phyloP scores from a whole-genome alignment of 805 yeast genomes.

The Cephaloascus albidus region DNA sequence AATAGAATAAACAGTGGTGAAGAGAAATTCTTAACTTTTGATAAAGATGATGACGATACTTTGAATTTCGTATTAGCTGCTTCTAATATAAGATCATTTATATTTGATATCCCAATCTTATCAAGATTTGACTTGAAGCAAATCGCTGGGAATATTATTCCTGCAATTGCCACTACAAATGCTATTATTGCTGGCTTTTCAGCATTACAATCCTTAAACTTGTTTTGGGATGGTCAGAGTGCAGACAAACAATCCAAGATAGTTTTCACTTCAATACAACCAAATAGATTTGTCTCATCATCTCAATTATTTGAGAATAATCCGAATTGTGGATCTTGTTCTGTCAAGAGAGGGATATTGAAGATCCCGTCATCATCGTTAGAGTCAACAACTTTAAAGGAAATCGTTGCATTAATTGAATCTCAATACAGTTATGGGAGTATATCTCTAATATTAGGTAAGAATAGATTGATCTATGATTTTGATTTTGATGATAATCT shows the following conservation, averaged over 20 bases:
- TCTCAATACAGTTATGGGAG: slow-evolving; percentile 44
- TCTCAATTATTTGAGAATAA: slow-evolving; percentile 57
- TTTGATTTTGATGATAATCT: slow-evolving; percentile 80
- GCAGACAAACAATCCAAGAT: slow-evolving; percentile 23
- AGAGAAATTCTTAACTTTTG: slow-evolving; percentile 52
- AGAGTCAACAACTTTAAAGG: slow-evolving; percentile 21
- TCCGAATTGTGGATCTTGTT: slow-evolving; percentile 61
- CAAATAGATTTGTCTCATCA: slow-evolving; percentile 57
- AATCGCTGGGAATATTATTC: slow-evolving; percentile 96
- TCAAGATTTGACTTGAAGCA: slow-evolving; percentile 84
- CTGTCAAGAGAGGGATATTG: slow-evolving; percentile 43
- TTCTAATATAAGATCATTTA: slow-evolving; percentile 63
- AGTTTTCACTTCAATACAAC: slow-evolving; percentile 43
- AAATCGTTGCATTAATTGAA: slow-evolving; percentile 42
- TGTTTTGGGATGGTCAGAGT: slow-evolving; percentile 17
- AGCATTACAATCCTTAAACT: slow-evolving; percentile 59
- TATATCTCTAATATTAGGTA: slow-evolving; percentile 52
- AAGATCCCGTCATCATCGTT: slow-evolving; percentile 15
- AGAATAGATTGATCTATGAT: slow-evolving; percentile 64
- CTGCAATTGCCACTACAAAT: slow-evolving; percentile 97
- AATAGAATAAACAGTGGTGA: slow-evolving; percentile 27
- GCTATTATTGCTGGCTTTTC: slow-evolving; percentile 92
- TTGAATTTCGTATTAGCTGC: slow-evolving; percentile 81
- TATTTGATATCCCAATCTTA: slow-evolving; percentile 63
- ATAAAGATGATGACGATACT: slow-evolving; percentile 92